Evolutionary conservation across 139 green algal genomes (phyloP).

Genomic region (Micractinium conductrix): DNA sequence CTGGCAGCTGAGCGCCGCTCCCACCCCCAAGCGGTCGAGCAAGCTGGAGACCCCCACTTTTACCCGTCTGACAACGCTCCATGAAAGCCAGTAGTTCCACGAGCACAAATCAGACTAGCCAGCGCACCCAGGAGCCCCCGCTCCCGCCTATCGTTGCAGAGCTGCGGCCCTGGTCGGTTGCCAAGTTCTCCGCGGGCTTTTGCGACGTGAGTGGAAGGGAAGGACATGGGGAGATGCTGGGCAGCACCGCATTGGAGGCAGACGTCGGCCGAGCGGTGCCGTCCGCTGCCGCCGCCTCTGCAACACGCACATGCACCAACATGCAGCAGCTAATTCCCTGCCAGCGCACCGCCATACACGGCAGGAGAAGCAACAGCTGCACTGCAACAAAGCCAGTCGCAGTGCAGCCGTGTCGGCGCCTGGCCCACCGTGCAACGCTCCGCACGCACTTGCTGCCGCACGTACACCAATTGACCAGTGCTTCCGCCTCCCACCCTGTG

Average conservation of each 20-base stretch:
- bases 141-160: constrained; percentile 45
- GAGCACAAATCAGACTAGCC: constrained; percentile 20
- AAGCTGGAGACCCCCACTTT: constrained; percentile 26
- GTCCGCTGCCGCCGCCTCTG: too few species aligned
- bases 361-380: too few species aligned
- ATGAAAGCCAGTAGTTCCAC: background rate
- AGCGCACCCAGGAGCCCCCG: constrained; percentile 37
- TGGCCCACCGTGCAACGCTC: too few species aligned
- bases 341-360: too few species aligned
- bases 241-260: too few species aligned
- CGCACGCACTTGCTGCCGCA: too few species aligned
- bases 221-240: background rate
- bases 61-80: background rate
- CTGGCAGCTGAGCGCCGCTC: constrained; percentile 28
- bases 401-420: too few species aligned
- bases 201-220: constrained; percentile 23
- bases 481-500: background rate
- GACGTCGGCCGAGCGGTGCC: too few species aligned
- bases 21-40: background rate
- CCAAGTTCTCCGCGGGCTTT: constrained; percentile 31
- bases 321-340: too few species aligned
- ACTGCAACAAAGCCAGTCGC: too few species aligned
- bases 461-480: too few species aligned
- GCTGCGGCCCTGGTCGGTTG: constrained; percentile 39
- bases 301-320: too few species aligned